Percentiles rank a stretch among this genome's conserved stretches.
Conservation (phyloP, 169 alveolate species). For the Cryptosporidium viatorum region DNA sequence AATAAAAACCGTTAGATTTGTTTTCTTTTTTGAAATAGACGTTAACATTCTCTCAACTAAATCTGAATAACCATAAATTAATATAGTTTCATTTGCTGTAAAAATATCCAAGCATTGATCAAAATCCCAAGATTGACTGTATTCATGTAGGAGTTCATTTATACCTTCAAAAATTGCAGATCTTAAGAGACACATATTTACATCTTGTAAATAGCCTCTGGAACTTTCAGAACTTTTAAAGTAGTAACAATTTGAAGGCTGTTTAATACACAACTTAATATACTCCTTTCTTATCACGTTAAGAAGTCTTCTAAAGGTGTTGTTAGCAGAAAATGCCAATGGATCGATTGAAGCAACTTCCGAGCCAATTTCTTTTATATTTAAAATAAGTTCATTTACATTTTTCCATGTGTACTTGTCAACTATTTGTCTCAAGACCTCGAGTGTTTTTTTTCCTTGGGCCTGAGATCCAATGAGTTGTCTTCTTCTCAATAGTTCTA, state of each 20-base stretch:
- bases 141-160: constrained; percentile 70
- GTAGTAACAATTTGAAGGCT: not conserved
- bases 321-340: constrained; percentile 43
- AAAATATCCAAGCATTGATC: constrained; percentile 63
- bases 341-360: constrained; percentile 62
- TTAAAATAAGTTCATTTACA: constrained; percentile 13
- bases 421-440: constrained; percentile 68
- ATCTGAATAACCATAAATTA: constrained; percentile 60
- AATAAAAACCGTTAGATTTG: constrained; percentile 27
- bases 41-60: constrained; percentile 47
- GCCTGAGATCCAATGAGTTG: constrained; percentile 49
- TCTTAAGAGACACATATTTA: constrained; percentile 29
- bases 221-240: not conserved
- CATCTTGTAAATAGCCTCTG: not conserved
- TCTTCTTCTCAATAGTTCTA: constrained; percentile 42
- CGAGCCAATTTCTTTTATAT: constrained; percentile 21
- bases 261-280: not conserved
- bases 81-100: constrained; percentile 29
- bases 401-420: constrained; percentile 60
- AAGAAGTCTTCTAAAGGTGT: constrained; percentile 35
- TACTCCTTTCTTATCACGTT: constrained; percentile 62
- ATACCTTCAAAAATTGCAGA: constrained; percentile 71
- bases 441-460: constrained; percentile 51
- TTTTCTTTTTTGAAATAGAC: constrained; percentile 58
- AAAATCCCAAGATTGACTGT: constrained; percentile 71